Percentiles rank a stretch among this genome's conserved stretches.
These are phyloP conservation scores for Monosporascus ibericus DNA, from an alignment of 2,329 filamentous ascomycete species.

Conservation along the genomic window DNA sequence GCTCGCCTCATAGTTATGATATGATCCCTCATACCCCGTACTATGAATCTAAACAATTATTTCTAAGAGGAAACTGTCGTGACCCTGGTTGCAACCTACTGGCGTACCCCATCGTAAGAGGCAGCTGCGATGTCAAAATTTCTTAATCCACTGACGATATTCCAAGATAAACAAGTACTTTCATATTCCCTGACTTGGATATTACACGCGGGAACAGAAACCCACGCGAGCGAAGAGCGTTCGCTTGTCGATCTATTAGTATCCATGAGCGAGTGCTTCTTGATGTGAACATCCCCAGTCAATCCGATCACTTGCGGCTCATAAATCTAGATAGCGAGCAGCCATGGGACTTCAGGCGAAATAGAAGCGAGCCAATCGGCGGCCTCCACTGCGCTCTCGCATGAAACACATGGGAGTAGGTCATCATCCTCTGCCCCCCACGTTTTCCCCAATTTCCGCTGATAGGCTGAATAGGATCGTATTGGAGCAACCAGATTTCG, in stretches of 20 bases:
- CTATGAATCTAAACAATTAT: too few relatives aligned
- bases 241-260: too few relatives aligned
- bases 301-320: not conserved
- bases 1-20: not conserved
- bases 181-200: not conserved
- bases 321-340: not conserved
- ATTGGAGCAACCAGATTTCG: not conserved
- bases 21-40: not conserved
- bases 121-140: too few relatives aligned
- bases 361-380: not conserved
- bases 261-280: not conserved
- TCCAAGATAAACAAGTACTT: too few relatives aligned
- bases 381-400: not conserved
- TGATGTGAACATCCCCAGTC: not conserved
- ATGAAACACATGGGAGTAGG: not conserved
- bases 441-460: not conserved
- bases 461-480: not conserved
- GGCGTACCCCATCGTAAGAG: too few relatives aligned
- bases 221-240: not conserved
- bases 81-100: too few relatives aligned
- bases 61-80: too few relatives aligned
- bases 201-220: not conserved
- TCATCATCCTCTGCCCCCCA: not conserved
- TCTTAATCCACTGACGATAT: too few relatives aligned
- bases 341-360: not conserved